These are phyloP conservation scores for Phyllosticta paracitricarpa DNA, from an alignment of 2,329 filamentous ascomycete species.

Conservation along the genomic window DNA sequence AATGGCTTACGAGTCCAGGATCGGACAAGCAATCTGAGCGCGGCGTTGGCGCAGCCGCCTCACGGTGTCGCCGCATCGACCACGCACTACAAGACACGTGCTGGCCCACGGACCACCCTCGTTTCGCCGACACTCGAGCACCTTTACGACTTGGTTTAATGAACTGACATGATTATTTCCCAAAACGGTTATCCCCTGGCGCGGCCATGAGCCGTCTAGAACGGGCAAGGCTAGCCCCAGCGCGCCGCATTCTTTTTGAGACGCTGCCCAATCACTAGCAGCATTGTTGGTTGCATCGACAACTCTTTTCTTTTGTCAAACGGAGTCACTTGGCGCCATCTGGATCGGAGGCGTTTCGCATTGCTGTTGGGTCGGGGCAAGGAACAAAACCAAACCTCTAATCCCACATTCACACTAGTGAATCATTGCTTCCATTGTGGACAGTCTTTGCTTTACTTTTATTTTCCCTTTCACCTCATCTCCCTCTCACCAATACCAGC, in stretches of 20 bases:
- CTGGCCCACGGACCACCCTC: neutral
- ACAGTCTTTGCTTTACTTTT: neutral
- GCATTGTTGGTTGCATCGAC: neutral
- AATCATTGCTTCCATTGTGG: neutral
- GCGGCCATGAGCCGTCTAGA: neutral
- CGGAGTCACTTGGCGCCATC: neutral
- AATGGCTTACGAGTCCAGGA: slow-evolving; percentile 24
- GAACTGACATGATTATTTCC: slow-evolving; percentile 8
- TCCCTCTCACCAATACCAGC: neutral
- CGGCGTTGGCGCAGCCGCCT: neutral
- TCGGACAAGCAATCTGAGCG: slow-evolving; percentile 6
- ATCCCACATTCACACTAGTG: neutral
- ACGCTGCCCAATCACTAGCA: neutral
- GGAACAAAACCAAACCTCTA: neutral
- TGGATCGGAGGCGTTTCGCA: neutral
- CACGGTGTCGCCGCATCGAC: neutral
- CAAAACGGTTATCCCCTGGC: neutral
- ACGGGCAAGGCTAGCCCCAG: neutral
- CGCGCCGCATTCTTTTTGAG: neutral
- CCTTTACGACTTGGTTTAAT: slow-evolving; percentile 6
- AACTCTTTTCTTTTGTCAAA: neutral
- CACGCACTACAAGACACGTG: neutral
- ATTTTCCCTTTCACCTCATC: neutral
- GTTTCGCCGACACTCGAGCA: neutral
- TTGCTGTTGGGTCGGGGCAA: neutral